These are phyloP conservation scores for Colletotrichum sp. DNA, from an alignment of 2,329 filamentous ascomycete genomes.

Conservation along the genomic window DNA sequence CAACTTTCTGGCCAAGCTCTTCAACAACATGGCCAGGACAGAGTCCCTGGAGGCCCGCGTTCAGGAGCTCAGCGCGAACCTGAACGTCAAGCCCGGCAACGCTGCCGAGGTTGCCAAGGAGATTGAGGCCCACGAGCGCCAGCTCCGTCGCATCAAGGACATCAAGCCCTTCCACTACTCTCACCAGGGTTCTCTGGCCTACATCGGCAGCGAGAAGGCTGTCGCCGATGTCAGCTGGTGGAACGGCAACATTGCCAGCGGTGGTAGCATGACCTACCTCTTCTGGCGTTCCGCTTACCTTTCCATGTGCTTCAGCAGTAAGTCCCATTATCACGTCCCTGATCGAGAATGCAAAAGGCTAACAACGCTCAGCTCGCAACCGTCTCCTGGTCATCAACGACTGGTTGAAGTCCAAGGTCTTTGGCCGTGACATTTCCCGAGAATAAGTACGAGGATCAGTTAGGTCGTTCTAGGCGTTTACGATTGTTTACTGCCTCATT, in stretches of 20 bases:
- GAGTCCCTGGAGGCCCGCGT: slow-evolving; percentile 81
- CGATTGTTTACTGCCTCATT: neutral
- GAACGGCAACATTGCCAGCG: slow-evolving; percentile 93
- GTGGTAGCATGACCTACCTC: slow-evolving; percentile 92
- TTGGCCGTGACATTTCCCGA: slow-evolving; percentile 91
- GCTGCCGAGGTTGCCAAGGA: slow-evolving; percentile 72
- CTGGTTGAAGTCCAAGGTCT: slow-evolving; percentile 96
- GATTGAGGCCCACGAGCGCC: slow-evolving; percentile 86
- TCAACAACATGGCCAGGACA: slow-evolving; percentile 99
- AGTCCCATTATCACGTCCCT: slow-evolving; percentile 47
- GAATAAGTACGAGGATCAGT: slow-evolving; percentile 76
- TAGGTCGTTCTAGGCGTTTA: slow-evolving; percentile 8
- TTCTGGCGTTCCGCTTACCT: slow-evolving; percentile 99
- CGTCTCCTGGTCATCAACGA: slow-evolving; percentile 90
- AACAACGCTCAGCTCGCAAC: slow-evolving; percentile 73
- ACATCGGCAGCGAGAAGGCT: slow-evolving; percentile 97
- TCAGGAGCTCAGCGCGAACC: slow-evolving; percentile 65
- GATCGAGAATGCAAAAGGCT: slow-evolving; percentile 9
- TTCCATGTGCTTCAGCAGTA: slow-evolving; percentile 99
- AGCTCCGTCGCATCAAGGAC: slow-evolving; percentile 88
- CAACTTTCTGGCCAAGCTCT: slow-evolving; percentile 89
- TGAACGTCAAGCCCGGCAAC: slow-evolving; percentile 67
- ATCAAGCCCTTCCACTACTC: slow-evolving; percentile 98
- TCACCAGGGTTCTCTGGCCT: slow-evolving; percentile 94
- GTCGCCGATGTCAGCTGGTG: slow-evolving; percentile 98